Conservation (phyloP, 2,329 filamentous ascomycete species). For the Colletotrichum magnum region DNA sequence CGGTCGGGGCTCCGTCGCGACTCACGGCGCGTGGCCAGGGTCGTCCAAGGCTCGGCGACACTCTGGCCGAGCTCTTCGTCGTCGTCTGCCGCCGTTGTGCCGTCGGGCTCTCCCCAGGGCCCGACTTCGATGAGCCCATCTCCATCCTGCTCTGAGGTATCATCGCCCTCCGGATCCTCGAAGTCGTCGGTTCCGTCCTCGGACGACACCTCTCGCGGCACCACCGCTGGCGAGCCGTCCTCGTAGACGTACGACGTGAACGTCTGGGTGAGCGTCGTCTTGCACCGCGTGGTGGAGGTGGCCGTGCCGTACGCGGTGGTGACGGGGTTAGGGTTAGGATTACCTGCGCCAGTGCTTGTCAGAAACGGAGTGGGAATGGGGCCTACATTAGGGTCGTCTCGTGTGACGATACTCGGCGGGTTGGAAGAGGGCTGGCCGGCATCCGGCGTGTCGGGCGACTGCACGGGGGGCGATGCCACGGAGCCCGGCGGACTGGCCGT, state of each 20-base stretch:
- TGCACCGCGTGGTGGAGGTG: slow-evolving; percentile 32
- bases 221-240: slow-evolving; percentile 28
- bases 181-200: neutral
- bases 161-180: neutral
- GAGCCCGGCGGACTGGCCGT: slow-evolving; percentile 14
- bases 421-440: neutral
- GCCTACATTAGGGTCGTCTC: slow-evolving; percentile 14
- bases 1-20: neutral
- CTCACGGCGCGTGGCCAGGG: slow-evolving; percentile 22
- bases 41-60: slow-evolving; percentile 17
- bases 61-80: slow-evolving; percentile 11
- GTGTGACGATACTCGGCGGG: neutral
- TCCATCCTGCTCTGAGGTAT: neutral
- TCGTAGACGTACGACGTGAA: slow-evolving; percentile 38
- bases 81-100: slow-evolving; percentile 2
- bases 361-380: slow-evolving; percentile 32
- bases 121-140: slow-evolving; percentile 1
- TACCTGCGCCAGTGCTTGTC: slow-evolving; percentile 18
- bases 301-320: slow-evolving; percentile 36
- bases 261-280: slow-evolving; percentile 39
- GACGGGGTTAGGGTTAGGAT: neutral
- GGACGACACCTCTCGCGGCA: slow-evolving; percentile 9
- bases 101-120: slow-evolving; percentile 13
- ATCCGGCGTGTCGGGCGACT: neutral
- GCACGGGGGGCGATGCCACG: too few relatives aligned